Base-by-base conservation (phyloP, 345 rosid species). In the Citrus hindsii region DNA sequence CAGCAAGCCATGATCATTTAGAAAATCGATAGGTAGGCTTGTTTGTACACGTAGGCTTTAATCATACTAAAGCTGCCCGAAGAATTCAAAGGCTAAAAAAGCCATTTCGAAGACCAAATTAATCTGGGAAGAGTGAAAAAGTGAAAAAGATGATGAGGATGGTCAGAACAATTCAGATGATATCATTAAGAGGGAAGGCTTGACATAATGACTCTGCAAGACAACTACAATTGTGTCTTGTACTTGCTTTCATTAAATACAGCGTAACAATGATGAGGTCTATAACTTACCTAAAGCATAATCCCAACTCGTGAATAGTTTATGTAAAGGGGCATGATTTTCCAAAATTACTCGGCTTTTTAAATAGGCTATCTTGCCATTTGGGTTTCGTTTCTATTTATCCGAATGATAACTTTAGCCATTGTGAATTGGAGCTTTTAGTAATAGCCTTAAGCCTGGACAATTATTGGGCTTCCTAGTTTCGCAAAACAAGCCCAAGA, bases 141-240 rank as follows among this genome's bases (percentile, higher is more conserved):
- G 64, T 24, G 10, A 32, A 64, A 37, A 66, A 74, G 27, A 80
- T 80, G 80, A 82, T 80, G 81, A 77, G 74, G 67, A 10, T 76
- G 55, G 3, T 66, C 69, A 27, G 78, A 69, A 25, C 75, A 64
- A 62, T 33, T 73, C 27, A 28, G 59, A 83, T 66, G 78, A 73
- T 9, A 77, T 78, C 77, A 77, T 74, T 38, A 55, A 51, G 78
- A 73, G 78, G 76, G 65, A 83, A 75, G 81, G 80, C 60, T 76
- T 77, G 72, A 61, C 81, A 65, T 73, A 48, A 84, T 84, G 87
- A 86, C 85, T 82, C 81, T 81, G 75, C 77, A 80, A 81, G 90
- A 84, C 72, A 79, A 61, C 30, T 64, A 87, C 88, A 76, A 88
- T 88, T 83, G 78, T 89, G 92, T 91, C 84, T 79, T 82, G 90